Base-by-base conservation (phyloP, 495 filamentous ascomycete genomes). In the Aspergillus asperescens region DNA sequence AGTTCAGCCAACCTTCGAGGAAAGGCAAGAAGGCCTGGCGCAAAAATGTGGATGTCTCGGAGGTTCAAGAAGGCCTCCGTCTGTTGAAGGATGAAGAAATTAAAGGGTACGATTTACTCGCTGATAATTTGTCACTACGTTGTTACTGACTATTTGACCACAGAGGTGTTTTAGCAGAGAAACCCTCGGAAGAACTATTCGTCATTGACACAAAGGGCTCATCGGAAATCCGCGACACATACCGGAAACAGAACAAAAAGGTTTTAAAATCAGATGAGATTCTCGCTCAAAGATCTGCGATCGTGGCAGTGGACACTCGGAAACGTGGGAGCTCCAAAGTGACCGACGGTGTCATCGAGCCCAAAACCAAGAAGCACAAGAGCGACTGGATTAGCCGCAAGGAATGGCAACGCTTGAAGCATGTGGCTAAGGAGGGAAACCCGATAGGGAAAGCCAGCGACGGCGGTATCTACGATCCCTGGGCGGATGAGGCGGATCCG, bases 1-100 rank as follows among this genome's bases (percentile, higher is more conserved):
- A 81, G 58, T 77, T 73, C 57, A 90, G 84, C 57, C 93, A 97
- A 68, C 84, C 91, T 35, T 96, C 91, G 9, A 79, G 93, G 62
- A 98, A 97, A 69, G 92, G 93, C 55, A 98, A 98, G 74, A 96
- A 91, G 70, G 93, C 93, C 16, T 98, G 93, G 93, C 79, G 93
- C 58, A 98, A 97, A 69, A 94, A 98, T 74, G 88, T 97, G 62
- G 90, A 98, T 68, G 78, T 97, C 42, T 82, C 88, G 12, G 85
- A 93, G 48, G 77, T 98, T 20, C 79, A 89, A 57, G 75, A 84
- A 55, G 93, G 94, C 38, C 81, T 98, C 38, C 87, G 94, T 50
- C 71, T 85, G 54, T 73, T 90, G 57, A 87, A 90, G 54, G 87
- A 91, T 37, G 89, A 95, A 73, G 83, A 94, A 57, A 89, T 94